phyloP scores from a whole-genome alignment of 2,329 filamentous ascomycete genomes.

The Colletotrichum euphorbiae region DNA sequence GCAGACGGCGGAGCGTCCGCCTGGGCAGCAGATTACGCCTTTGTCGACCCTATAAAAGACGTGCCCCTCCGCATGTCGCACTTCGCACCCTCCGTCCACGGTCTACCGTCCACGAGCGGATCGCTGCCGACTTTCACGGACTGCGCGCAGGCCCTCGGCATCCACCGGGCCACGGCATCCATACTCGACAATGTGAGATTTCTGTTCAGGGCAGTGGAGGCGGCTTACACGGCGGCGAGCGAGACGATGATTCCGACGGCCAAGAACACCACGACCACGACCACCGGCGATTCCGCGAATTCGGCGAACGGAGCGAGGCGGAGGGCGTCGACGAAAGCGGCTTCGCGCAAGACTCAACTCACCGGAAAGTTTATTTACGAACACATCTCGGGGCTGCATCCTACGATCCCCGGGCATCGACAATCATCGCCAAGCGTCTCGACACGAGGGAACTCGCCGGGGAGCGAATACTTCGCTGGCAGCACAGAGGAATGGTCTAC shows the following conservation, averaged over 20 bases:
- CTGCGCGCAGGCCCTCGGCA: constrained; percentile 53
- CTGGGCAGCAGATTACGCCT: constrained; percentile 53
- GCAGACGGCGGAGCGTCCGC: background rate
- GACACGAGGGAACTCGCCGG: constrained; percentile 1
- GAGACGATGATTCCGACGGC: constrained; percentile 13
- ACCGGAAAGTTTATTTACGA: constrained; percentile 29
- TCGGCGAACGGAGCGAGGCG: background rate
- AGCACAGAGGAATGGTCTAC: constrained; percentile 14
- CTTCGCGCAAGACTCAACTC: constrained; percentile 18
- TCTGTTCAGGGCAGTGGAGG: constrained; percentile 55
- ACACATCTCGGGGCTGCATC: constrained; percentile 17
- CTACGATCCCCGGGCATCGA: constrained; percentile 18
- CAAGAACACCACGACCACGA: background rate
- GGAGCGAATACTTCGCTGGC: background rate
- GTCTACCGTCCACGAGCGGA: constrained; percentile 49
- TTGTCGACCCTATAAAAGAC: constrained; percentile 50
- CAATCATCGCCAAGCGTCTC: constrained; percentile 8
- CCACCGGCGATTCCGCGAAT: background rate
- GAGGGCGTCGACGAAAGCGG: constrained; percentile 3
- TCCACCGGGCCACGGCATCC: constrained; percentile 59
- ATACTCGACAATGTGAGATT: constrained; percentile 65
- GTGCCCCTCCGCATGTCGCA: constrained; percentile 57
- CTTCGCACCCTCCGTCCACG: constrained; percentile 54
- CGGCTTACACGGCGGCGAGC: background rate
- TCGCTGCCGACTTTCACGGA: constrained; percentile 56